Evolutionary conservation across 768 basidiomycete genomes (phyloP), one percentile per base, ranked within the genome.

Genomic region (Lentinus tigrinus): DNA sequence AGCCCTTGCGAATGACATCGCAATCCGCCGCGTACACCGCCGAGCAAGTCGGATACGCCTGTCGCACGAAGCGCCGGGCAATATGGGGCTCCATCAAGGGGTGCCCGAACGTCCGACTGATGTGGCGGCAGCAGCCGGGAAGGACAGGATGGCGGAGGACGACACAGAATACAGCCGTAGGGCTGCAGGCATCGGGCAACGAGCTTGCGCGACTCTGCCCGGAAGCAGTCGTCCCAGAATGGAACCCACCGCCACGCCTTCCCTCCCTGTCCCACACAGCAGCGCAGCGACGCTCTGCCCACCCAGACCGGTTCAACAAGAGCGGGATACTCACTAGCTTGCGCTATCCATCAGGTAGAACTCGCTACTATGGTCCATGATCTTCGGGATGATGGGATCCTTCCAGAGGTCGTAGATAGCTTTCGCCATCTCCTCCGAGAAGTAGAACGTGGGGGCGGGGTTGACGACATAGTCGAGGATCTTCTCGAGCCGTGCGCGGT

Each of bases 271-370:
- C n/a, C n/a, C n/a, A n/a, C n/a, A n/a, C n/a, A n/a, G n/a, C 31
- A 31, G 31, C 31, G 31, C 11, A 31, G 7, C 31, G 11, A 7
- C 31, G 31, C 31, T 11, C 31, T 31, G 7, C 31, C 31, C 7
- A 31, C 31, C 6, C 7, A 6, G 43, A 46, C 24, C 9, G 17
- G 21, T 24, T 10, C 7, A 13, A 10, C 14, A 24, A 23, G 19
- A 40, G 11, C 9, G 16, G 8, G 1, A 2, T 13, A 81, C 89
- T 69, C 65, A 93, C 91, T 96, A 96, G 43, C 79, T 78, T 0
- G 95, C 95, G n/a, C 85, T 91, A 69, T 97, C 95, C 93, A 95
- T 96, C 14, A 97, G 77, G 69, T 96, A 95, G 66, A 96, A 96
- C 54, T 94, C 87, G 69, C 77, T 84, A 21, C 77, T 75, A 62